phyloP scores from a whole-genome alignment of 2,329 filamentous ascomycete genomes.

The Tolypocladium ophioglossoides region DNA sequence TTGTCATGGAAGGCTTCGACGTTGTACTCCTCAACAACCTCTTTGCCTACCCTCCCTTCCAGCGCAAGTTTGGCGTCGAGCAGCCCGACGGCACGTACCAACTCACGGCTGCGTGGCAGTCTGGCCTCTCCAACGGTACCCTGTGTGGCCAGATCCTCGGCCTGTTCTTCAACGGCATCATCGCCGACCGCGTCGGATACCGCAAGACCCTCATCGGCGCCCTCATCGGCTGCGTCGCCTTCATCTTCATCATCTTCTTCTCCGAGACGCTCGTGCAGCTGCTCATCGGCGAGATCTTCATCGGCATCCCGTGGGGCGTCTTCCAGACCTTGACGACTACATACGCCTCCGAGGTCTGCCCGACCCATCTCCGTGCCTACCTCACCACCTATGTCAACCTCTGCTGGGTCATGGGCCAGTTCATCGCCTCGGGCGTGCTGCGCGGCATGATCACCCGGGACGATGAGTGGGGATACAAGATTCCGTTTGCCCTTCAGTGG shows the following conservation, averaged over 20 bases:
- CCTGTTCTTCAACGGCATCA: slow-evolving; percentile 54
- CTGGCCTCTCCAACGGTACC: slow-evolving; percentile 45
- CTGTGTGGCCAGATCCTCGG: slow-evolving; percentile 51
- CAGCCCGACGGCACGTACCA: slow-evolving; percentile 36
- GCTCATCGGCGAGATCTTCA: slow-evolving; percentile 50
- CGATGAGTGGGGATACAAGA: slow-evolving; percentile 59
- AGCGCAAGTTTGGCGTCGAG: slow-evolving; percentile 28
- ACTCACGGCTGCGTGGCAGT: slow-evolving; percentile 51
- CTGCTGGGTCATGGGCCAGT: slow-evolving; percentile 70
- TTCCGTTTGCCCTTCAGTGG: slow-evolving; percentile 66
- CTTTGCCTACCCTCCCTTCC: slow-evolving; percentile 28
- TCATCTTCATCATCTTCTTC: slow-evolving; percentile 55
- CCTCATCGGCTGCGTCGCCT: slow-evolving; percentile 39
- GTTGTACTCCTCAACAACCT: slow-evolving; percentile 26
- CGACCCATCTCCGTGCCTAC: slow-evolving; percentile 47
- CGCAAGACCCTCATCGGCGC: slow-evolving; percentile 48
- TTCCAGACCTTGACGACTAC: slow-evolving; percentile 50
- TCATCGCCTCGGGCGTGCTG: slow-evolving; percentile 64
- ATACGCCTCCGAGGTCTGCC: slow-evolving; percentile 64
- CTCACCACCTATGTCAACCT: slow-evolving; percentile 67
- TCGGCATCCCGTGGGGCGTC: slow-evolving; percentile 51
- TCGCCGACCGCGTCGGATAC: slow-evolving; percentile 56
- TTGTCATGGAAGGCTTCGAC: slow-evolving; percentile 32
- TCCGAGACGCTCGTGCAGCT: slow-evolving; percentile 48
- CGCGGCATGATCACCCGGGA: slow-evolving; percentile 52